phyloP scores from a whole-genome alignment of 192 early-diverging fungal genomes.

The Coemansia sp. region DNA sequence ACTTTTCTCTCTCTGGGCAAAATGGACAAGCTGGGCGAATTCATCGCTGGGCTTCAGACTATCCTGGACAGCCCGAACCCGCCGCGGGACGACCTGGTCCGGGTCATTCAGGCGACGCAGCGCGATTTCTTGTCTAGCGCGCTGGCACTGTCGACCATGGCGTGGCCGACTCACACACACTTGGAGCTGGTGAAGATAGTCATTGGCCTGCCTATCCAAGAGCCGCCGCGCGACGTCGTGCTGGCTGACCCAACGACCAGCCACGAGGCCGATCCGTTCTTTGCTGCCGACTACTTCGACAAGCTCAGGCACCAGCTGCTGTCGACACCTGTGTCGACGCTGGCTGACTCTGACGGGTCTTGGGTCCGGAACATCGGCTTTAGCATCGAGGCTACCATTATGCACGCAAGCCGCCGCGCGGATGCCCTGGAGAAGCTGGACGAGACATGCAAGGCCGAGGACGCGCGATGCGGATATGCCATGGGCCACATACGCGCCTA shows the following conservation, averaged over 20 bases:
- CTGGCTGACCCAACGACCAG: conserved; percentile 19
- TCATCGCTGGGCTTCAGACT: conserved; percentile 35
- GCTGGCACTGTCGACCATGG: conserved; percentile 30
- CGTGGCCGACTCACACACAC: conserved; percentile 44
- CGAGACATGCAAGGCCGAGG: conserved; percentile 15
- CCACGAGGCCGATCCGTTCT: conserved; percentile 44
- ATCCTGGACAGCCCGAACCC: conserved; percentile 44
- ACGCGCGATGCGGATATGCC: conserved; percentile 6
- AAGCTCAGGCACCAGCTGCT: conserved; percentile 28
- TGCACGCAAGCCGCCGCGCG: conserved; percentile 33
- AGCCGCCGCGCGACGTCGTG: conserved; percentile 21
- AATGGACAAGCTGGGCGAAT: conserved; percentile 46
- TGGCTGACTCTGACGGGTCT: conserved; percentile 31
- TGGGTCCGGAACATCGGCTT: conserved; percentile 48
- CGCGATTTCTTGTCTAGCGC: conserved; percentile 42
- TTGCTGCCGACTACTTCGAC: conserved; percentile 40
- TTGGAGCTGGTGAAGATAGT: conserved; percentile 51
- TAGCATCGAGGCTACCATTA: conserved; percentile 47
- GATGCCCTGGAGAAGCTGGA: conserved; percentile 39
- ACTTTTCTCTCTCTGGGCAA: neutral
- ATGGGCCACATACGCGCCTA: conserved; percentile 22
- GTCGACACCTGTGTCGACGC: conserved; percentile 15
- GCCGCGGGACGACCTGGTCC: conserved; percentile 38
- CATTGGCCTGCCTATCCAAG: conserved; percentile 23
- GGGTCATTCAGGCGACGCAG: conserved; percentile 36